Evolutionary conservation across 257 asterid species (phyloP), one percentile per base, ranked within the genome.

Genomic region (Ajuga chamaepitys): DNA sequence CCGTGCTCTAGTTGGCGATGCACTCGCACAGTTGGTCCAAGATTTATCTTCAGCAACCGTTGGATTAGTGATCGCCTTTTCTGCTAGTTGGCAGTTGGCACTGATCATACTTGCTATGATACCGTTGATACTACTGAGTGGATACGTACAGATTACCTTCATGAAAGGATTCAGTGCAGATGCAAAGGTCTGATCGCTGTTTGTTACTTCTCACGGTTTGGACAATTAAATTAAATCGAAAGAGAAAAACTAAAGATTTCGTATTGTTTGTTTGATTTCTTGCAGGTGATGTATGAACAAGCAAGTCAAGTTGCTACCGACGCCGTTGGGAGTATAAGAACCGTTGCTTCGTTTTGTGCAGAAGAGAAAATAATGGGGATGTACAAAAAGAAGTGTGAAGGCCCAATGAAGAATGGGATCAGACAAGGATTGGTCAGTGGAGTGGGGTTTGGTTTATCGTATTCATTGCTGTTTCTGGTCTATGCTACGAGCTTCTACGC

Each of bases 301-400:
- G 98, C 98, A 1, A 88, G 96, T 75, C 96, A 86, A 67, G 87
- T 91, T 4, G 98, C 95, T 5, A 86, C 81, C 66, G 96, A 91
- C 44, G 98, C 97, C 0, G 95, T 89, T 25, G 95, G 94, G 56
- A 89, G 89, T 69, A 89, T 89, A 71, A 69, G 95, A 67, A 91
- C 96, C 10, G 82, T 91, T 12, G 98, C 96, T 51, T 91, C 98
- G 52, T 91, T 85, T 71, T 88, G 96, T 53, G 95, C 98, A 0
- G 95, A 91, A 73, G 95, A 85, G 51, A 91, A 82, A 75, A 87
- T 91, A 35, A 83, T 88, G 93, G 83, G 34, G 17, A 65, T 83
- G 72, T 88, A 91, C 84, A 81, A 74, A 64, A 70, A 35, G n/a
- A 85, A 85, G 78, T 91, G 98, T 46, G 85, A 88, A 75, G 96